Base-by-base conservation (phyloP, 2,329 filamentous ascomycete species). In the Beauveria scarabaeidicola region DNA sequence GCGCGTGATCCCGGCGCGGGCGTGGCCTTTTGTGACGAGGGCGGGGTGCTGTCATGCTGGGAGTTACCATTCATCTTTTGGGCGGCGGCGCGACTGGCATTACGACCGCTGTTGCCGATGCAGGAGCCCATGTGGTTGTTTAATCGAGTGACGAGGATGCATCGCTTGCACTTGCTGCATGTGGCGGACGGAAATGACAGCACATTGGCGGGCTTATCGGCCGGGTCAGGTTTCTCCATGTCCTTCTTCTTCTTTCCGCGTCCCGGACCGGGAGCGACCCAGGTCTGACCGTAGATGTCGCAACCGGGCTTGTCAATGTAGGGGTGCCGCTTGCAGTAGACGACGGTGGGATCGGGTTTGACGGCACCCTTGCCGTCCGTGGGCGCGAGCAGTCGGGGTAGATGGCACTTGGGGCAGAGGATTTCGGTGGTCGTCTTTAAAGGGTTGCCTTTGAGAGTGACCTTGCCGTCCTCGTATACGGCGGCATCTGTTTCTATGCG, bases 221-320 rank as follows among this genome's bases (percentile, higher is more conserved):
- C 73, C 11, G 75, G 74, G 13, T 77, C 72, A 19, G 76, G 83
- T 76, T 83, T 85, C 70, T 85, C 83, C 76, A 86, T 85, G 70
- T 86, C 88, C 78, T 89, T 91, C 81, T 88, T 91, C 77, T 89
- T 89, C 76, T 89, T 89, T 62, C 88, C 88, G 62, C 87, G 81
- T 15, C 85, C 85, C 23, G 85, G 85, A 0, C 82, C 82, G 23
- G 87, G 86, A 19, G 85, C 85, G 15, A 89, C 86, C 81, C 89
- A 92, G 29, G 87, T 89, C 72, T 91, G 90, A 54, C 88, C 89
- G 72, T 91, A 91, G 64, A 92, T 90, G 72, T 93, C 89, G 74
- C 86, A 88, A 62, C 88, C 88, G 2, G 84, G 79, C 69, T 89
- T 86, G 65, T 89, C 84, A 62, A 90, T 88, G 77, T 88, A 92